Base-by-base conservation (phyloP, 768 basidiomycete species). In the Termitomyces titanicus region DNA sequence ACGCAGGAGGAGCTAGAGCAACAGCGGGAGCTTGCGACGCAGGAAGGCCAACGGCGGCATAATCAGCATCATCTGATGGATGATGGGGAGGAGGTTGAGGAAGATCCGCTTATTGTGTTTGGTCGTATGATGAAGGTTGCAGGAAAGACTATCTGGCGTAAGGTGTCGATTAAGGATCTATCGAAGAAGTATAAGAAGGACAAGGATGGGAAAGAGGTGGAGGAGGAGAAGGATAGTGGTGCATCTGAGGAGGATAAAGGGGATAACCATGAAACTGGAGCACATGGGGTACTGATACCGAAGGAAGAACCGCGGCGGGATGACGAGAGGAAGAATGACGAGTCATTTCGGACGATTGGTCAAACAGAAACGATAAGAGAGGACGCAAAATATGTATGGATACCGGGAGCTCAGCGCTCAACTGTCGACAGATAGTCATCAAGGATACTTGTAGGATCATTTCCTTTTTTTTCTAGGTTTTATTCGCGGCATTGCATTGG, bases 71-170 rank as follows among this genome's bases (percentile, higher is more conserved):
- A 62, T 43, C 52, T 60, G 12, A 43, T 49, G 31, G 61, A 47
- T 51, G 62, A 61, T 52, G 66, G 63, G 3, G 64, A 61, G 54
- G 66, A 64, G 3, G 64, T 59, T 33, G 51, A 66, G 35, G 80
- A 81, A 55, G 81, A 82, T 64, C 77, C 81, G 18, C 65, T 84
- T 40, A 24, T 78, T 53, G 63, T 68, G 18, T 63, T 86, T 40
- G 83, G 82, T 54, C 79, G 68, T 68, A 67, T 81, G 55, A 66
- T 85, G 53, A 83, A 79, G 65, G 79, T 66, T 33, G 75, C 79
- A 17, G 73, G 82, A 64, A 75, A 69, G 64, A 71, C 70, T 38
- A 59, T 84, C 27, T 84, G 82, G 83, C 75, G 68, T 63, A 78
- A 72, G 64, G 68, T 83, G 49, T 75, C 75, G 51, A 57, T 68